Evolutionary conservation across 2,329 filamentous ascomycete species (phyloP).

Genomic region (Plectosphaerella plurivora): DNA sequence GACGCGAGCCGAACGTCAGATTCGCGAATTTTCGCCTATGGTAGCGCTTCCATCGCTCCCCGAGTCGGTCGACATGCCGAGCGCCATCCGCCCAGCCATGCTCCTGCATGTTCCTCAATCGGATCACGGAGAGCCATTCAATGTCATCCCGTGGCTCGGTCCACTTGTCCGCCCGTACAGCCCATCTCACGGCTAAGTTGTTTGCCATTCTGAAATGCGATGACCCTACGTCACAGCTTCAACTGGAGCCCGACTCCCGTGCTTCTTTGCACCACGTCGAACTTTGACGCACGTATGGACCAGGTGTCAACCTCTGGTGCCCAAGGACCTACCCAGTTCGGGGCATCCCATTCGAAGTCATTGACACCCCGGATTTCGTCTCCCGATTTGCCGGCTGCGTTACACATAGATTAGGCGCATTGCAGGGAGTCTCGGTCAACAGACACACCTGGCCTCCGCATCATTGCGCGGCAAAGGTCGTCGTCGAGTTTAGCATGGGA

Average conservation of each 20-base stretch:
- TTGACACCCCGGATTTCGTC: no score
- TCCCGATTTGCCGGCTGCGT: no score
- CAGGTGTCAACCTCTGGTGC: no score
- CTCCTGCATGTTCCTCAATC: neutral
- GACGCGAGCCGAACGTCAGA: neutral
- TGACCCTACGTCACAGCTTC: no score
- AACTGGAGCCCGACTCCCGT: no score
- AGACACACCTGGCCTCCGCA: no score
- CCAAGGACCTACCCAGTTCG: no score
- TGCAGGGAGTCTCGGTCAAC: no score
- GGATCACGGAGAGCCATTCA: neutral
- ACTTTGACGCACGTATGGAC: no score
- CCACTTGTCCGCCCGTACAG: neutral
- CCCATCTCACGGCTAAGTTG: neutral
- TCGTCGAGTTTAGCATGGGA: neutral
- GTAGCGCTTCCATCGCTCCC: neutral
- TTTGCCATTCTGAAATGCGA: neutral
- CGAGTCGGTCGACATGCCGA: neutral
- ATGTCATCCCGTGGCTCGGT: neutral
- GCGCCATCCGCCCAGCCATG: neutral
- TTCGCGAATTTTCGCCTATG: neutral
- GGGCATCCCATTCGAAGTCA: no score
- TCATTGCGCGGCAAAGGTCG: neutral
- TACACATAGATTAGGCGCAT: no score
- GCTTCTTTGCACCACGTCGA: no score